Conservation (phyloP, 768 basidiomycete species). For the Rhizopogon vesiculosus region DNA sequence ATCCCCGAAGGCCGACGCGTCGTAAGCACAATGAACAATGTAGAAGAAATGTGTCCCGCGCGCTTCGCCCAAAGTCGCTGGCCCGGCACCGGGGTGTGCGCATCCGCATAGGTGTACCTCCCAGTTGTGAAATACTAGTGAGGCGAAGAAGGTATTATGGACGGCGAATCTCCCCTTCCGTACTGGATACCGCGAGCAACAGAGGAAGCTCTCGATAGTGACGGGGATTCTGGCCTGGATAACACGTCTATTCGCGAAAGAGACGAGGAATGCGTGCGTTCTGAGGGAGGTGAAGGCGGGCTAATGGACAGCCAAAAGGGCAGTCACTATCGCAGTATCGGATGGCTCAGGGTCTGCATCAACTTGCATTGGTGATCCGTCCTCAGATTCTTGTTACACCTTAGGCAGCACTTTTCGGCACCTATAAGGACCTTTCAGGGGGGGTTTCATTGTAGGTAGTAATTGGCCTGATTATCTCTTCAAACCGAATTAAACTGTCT, state of each 20-base stretch:
- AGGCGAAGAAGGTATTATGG: neutral
- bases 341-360: constrained; percentile 23
- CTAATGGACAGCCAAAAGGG: constrained; percentile 46
- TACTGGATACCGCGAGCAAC: constrained; percentile 7
- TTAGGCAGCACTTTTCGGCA: too few species aligned
- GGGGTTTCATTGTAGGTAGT: too few species aligned
- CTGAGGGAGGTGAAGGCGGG: constrained; percentile 18
- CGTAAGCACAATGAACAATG: too few species aligned
- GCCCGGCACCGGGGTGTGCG: constrained; percentile 3
- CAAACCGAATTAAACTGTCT: too few species aligned
- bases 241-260: constrained; percentile 23
- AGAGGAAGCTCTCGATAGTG: constrained; percentile 28
- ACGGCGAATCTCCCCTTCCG: too few species aligned
- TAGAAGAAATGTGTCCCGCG: constrained; percentile 48
- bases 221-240: constrained; percentile 23
- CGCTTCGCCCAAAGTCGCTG: constrained; percentile 6
- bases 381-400: constrained; percentile 27
- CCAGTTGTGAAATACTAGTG: constrained; percentile 16
- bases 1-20: too few species aligned
- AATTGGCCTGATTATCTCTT: too few species aligned
- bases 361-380: constrained; percentile 4
- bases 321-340: constrained; percentile 33
- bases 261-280: constrained; percentile 10
- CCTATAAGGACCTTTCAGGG: too few species aligned
- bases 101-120: constrained; percentile 10